Conservation (phyloP, 441 rosid genomes). For the Dalechampia spathulata region DNA sequence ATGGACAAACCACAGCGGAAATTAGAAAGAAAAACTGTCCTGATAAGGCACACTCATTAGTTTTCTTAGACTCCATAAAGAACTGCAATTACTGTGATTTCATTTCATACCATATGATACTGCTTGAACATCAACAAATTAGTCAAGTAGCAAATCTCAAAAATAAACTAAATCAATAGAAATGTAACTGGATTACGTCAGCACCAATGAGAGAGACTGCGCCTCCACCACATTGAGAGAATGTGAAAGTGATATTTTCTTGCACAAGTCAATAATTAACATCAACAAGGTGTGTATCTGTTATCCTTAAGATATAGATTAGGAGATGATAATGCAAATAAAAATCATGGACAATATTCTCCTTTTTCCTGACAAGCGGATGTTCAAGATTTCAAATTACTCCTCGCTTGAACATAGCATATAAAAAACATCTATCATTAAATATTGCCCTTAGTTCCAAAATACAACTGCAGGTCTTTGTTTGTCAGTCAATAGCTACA, state of each 20-base stretch:
- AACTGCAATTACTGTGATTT: neutral
- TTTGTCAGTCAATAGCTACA: too few relatives aligned
- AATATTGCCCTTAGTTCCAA: neutral
- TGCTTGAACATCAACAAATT: neutral
- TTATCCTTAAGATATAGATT: too few relatives aligned
- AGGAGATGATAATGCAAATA: too few relatives aligned
- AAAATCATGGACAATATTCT: too few relatives aligned
- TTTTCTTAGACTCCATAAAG: neutral
- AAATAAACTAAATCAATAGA: neutral
- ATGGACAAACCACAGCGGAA: neutral
- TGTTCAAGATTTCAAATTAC: neutral
- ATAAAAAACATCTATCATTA: neutral
- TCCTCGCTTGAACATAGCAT: neutral
- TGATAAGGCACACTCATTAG: neutral
- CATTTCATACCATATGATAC: neutral
- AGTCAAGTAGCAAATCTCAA: neutral
- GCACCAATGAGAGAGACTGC: neutral
- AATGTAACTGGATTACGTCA: neutral
- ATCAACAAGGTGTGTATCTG: too few relatives aligned
- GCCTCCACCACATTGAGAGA: neutral
- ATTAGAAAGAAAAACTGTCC: neutral
- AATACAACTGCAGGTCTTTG: too few relatives aligned
- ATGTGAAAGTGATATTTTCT: neutral
- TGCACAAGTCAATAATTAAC: too few relatives aligned
- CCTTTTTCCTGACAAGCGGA: neutral